phyloP scores from a whole-genome alignment of 257 asterid species.

The Oldenlandia corymbosa region DNA sequence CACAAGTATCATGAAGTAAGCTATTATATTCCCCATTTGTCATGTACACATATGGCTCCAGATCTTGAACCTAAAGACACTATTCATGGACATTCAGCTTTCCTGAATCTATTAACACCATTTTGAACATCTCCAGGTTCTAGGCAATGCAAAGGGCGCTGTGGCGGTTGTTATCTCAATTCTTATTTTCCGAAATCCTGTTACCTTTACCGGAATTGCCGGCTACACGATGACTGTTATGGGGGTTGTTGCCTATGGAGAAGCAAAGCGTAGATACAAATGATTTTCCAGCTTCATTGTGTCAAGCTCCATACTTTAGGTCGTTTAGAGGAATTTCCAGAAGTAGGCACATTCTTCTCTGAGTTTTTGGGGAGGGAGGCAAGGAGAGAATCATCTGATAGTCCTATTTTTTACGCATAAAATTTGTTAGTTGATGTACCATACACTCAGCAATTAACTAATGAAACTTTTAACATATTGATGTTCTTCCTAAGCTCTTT shows the following conservation, averaged over 20 bases:
- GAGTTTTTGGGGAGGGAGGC: background rate
- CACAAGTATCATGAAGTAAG: background rate
- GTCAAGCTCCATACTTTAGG: background rate
- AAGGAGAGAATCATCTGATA: background rate
- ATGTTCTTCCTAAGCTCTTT: background rate
- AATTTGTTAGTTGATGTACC: constrained; percentile 6
- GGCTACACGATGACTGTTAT: constrained; percentile 90
- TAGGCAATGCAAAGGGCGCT: constrained; percentile 98
- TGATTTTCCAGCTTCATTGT: constrained; percentile 19
- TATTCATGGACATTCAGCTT: background rate
- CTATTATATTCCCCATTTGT: background rate
- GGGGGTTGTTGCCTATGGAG: constrained; percentile 98
- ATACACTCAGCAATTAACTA: background rate
- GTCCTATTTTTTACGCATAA: constrained; percentile 7
- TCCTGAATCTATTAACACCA: constrained; percentile 5
- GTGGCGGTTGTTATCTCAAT: constrained; percentile 98
- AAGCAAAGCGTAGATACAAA: constrained; percentile 75
- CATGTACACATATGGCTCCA: background rate
- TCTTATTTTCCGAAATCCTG: constrained; percentile 83
- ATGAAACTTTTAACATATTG: background rate
- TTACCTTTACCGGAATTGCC: constrained; percentile 79
- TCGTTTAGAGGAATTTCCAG: background rate
- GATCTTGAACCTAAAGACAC: background rate
- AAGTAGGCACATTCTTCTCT: background rate
- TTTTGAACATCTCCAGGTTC: constrained; percentile 43